phyloP scores from a whole-genome alignment of 768 basidiomycete genomes.

The Rhodotorula sphaerocarpa region DNA sequence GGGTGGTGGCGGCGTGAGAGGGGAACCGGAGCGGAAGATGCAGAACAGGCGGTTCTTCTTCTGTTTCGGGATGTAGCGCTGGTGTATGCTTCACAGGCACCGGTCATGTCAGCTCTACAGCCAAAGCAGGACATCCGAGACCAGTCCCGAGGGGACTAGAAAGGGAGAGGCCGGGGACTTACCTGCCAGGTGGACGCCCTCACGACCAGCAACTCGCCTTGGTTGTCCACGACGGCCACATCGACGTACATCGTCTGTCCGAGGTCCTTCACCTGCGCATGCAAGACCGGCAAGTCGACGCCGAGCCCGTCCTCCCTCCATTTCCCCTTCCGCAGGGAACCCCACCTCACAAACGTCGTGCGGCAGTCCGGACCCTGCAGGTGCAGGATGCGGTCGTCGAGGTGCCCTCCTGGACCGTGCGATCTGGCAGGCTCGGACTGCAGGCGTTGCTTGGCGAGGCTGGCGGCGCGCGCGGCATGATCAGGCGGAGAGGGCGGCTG shows the following conservation, averaged over 20 bases:
- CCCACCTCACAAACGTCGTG: conserved; percentile 19
- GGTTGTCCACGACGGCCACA: conserved; percentile 1
- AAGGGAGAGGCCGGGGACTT: background rate
- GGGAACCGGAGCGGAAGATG: conserved; percentile 22
- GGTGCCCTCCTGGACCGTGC: too few relatives aligned
- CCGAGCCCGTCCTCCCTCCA: conserved; percentile 2
- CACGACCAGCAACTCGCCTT: background rate
- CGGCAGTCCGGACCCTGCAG: conserved; percentile 25
- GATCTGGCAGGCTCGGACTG: background rate
- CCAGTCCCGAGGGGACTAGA: too few relatives aligned
- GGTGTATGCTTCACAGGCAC: background rate
- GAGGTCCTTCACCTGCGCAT: conserved; percentile 24
- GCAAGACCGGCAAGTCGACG: conserved; percentile 12
- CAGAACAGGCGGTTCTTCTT: background rate
- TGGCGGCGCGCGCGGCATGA: background rate
- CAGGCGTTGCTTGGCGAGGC: background rate
- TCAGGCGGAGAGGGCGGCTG: background rate
- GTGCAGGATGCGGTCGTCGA: conserved; percentile 12
- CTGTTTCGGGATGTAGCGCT: background rate
- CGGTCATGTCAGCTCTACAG: too few relatives aligned
- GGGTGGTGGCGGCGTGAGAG: background rate
- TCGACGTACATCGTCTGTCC: conserved; percentile 21
- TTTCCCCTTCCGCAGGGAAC: background rate
- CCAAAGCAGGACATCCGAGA: background rate
- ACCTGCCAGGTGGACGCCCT: conserved; percentile 27